phyloP scores from a whole-genome alignment of 257 asterid genomes.

The Solanum sejunctum region DNA sequence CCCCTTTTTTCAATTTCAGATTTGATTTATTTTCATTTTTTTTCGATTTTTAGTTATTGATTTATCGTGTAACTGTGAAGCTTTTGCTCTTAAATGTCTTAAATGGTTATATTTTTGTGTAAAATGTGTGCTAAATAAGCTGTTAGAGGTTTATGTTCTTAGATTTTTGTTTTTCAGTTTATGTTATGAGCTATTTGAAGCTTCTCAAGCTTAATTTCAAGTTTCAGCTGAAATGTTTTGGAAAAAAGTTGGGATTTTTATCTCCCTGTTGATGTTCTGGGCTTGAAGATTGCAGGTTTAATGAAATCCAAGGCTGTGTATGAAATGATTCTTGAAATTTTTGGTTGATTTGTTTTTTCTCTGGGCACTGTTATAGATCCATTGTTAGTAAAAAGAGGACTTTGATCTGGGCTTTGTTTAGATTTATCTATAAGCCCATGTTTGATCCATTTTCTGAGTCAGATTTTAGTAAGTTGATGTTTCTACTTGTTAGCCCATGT shows the following conservation, averaged over 20 bases:
- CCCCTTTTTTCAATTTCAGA: background rate
- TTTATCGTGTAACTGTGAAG: background rate
- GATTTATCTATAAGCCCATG: conserved; percentile 5
- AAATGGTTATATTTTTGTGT: background rate
- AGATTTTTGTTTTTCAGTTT: background rate
- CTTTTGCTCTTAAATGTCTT: background rate
- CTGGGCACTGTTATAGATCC: background rate
- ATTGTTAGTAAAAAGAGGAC: background rate
- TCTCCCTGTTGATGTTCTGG: background rate
- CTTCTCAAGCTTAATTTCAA: background rate
- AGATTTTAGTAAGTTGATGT: background rate
- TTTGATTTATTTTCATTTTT: background rate
- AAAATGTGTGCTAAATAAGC: background rate
- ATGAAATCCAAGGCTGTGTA: background rate
- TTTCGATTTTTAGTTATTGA: background rate
- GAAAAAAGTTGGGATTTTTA: background rate
- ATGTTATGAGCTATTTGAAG: background rate
- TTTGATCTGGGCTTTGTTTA: conserved; percentile 17
- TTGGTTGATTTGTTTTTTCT: background rate
- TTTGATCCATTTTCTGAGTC: background rate
- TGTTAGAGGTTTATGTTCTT: background rate
- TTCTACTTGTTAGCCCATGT: background rate
- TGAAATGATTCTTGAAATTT: background rate
- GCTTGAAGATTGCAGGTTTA: background rate
- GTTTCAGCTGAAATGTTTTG: background rate